Conservation (phyloP, 371 early-diverging fungal genomes). For the Apophysomyces elegans region DNA sequence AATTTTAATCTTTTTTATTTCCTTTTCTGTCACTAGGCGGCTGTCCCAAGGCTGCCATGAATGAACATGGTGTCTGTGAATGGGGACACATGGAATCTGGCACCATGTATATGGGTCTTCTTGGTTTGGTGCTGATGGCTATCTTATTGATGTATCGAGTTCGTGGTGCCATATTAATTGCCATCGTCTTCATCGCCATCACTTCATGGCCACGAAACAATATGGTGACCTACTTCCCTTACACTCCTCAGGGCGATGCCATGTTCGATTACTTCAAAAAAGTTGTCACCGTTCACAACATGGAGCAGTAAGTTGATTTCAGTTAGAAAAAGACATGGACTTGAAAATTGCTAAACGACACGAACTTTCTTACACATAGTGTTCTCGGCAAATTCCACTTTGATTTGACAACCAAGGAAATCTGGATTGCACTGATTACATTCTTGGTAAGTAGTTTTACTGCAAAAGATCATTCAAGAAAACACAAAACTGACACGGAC, state of each 20-base stretch:
- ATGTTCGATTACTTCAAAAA: constrained; percentile 75
- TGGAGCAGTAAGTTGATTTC: constrained; percentile 32
- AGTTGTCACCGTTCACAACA: constrained; percentile 68
- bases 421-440: constrained; percentile 83
- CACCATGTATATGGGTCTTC: constrained; percentile 75
- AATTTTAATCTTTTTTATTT: neutral
- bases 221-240: constrained; percentile 74
- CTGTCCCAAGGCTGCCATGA: constrained; percentile 59
- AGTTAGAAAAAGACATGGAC: neutral
- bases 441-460: constrained; percentile 48
- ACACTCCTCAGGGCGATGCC: constrained; percentile 63
- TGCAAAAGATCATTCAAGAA: constrained; percentile 15
- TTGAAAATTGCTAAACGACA: neutral
- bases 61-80: constrained; percentile 55
- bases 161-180: constrained; percentile 75
- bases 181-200: constrained; percentile 71
- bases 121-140: constrained; percentile 74
- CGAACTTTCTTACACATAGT: neutral
- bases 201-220: constrained; percentile 70
- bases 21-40: constrained; percentile 31
- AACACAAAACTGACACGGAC: constrained; percentile 60
- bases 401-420: constrained; percentile 59
- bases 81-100: constrained; percentile 68
- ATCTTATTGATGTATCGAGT: constrained; percentile 67
- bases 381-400: constrained; percentile 70